phyloP scores from a whole-genome alignment of 2,329 filamentous ascomycete species.

The Thielaviopsis punctulata region DNA sequence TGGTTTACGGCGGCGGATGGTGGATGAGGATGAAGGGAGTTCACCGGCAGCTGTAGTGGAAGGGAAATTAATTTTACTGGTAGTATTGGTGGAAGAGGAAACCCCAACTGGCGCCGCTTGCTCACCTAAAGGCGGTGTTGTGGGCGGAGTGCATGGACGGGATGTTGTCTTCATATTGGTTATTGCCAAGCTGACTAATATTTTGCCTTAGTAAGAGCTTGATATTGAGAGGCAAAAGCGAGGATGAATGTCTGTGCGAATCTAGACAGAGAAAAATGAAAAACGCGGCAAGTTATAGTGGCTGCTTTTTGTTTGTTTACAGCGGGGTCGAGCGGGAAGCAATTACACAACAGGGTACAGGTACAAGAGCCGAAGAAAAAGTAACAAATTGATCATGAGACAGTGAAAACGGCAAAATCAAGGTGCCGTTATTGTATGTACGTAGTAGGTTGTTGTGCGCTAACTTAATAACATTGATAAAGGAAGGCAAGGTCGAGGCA shows the following conservation, averaged over 20 bases:
- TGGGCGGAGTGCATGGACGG: background rate
- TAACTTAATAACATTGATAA: too few relatives aligned
- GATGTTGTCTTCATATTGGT: constrained; percentile 5
- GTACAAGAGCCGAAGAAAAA: background rate
- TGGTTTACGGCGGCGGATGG: constrained; percentile 3
- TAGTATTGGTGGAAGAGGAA: background rate
- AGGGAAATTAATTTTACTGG: too few relatives aligned
- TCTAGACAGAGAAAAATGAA: background rate
- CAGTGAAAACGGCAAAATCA: background rate
- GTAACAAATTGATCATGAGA: background rate
- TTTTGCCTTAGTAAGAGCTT: background rate
- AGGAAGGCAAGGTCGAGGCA: too few relatives aligned
- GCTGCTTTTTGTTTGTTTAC: background rate
- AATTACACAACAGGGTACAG: background rate
- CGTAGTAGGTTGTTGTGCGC: too few relatives aligned
- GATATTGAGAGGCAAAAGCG: background rate
- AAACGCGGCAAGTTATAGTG: background rate
- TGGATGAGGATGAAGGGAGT: background rate
- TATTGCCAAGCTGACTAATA: background rate
- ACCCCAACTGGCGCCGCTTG: background rate
- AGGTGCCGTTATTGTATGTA: background rate
- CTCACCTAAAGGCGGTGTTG: constrained; percentile 4
- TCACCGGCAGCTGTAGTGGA: background rate
- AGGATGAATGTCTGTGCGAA: background rate
- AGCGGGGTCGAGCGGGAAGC: background rate